phyloP scores from a whole-genome alignment of 192 early-diverging fungal species.

The Entomortierella parvispora region DNA sequence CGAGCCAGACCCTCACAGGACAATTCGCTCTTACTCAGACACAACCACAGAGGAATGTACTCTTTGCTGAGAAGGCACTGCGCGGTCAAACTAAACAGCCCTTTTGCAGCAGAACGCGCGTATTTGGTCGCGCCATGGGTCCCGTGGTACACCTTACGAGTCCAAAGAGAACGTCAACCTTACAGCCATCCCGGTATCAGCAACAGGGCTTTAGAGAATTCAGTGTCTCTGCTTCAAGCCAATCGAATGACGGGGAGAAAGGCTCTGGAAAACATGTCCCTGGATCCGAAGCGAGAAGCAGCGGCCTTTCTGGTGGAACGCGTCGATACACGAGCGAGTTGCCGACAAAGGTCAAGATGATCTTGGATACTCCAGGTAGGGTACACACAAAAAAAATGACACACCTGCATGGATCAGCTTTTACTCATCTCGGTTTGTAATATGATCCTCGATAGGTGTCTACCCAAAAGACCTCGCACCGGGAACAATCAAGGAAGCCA shows the following conservation, averaged over 20 bases:
- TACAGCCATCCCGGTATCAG: background rate
- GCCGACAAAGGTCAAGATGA: conserved; percentile 39
- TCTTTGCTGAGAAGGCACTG: too few species aligned
- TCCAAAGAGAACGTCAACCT: background rate
- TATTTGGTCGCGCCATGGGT: too few species aligned
- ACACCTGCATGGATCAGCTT: background rate
- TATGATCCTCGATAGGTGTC: conserved; percentile 8
- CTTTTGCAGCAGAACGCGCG: too few species aligned
- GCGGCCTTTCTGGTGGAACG: background rate
- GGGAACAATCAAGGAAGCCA: conserved; percentile 26
- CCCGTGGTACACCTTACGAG: too few species aligned
- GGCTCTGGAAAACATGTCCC: background rate
- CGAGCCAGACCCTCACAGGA: too few species aligned
- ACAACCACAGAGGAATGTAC: too few species aligned
- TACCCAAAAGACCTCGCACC: conserved; percentile 41
- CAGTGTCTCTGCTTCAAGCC: too few species aligned
- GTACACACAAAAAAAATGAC: too few species aligned
- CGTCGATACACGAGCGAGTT: conserved; percentile 18
- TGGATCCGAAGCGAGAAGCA: background rate
- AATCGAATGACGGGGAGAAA: too few species aligned
- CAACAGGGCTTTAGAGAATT: background rate
- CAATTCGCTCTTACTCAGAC: too few species aligned
- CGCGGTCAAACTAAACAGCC: too few species aligned
- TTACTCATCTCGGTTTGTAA: background rate
- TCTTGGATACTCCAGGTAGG: conserved; percentile 45